Percentiles rank a stretch among this genome's conserved stretches.
Evolutionary conservation across 208 protist species (phyloP).

Genomic region (Acanthamoeba rhysodes): DNA sequence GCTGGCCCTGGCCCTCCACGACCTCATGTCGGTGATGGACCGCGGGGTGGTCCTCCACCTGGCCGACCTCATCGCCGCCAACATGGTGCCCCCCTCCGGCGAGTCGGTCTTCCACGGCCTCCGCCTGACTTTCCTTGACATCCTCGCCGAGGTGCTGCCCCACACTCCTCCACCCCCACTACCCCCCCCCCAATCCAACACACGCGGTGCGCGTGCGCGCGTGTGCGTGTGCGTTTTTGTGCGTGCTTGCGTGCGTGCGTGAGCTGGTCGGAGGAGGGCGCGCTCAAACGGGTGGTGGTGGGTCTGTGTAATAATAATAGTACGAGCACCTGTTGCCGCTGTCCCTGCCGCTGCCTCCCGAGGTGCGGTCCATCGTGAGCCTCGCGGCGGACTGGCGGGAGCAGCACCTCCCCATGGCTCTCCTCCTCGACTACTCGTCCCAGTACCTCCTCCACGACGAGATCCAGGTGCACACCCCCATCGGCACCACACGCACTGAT

Average conservation of each 20-base stretch:
- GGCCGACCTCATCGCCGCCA: not conserved
- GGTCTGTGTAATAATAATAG: not conserved
- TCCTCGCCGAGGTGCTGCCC: not conserved
- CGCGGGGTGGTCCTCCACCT: slow-evolving; percentile 82
- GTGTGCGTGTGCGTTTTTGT: too few relatives aligned
- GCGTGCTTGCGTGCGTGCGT: not conserved
- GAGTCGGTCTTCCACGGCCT: not conserved
- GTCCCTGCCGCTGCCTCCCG: not conserved
- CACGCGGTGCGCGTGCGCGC: too few relatives aligned
- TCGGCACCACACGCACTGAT: too few relatives aligned
- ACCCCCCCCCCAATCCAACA: not conserved
- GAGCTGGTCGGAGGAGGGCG: not conserved
- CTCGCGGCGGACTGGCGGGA: not conserved
- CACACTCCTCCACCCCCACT: not conserved
- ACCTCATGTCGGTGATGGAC: slow-evolving; percentile 85
- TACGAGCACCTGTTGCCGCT: slow-evolving; percentile 42
- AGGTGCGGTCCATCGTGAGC: not conserved
- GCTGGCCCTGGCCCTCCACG: slow-evolving; percentile 84
- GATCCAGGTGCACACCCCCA: not conserved
- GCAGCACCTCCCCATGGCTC: slow-evolving; percentile 15
- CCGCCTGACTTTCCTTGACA: not conserved
- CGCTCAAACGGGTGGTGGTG: too few relatives aligned
- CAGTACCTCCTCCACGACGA: not conserved
- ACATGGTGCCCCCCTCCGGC: slow-evolving; percentile 3
- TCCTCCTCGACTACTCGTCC: slow-evolving; percentile 5